Evolutionary conservation across 176 grass and related monocot species (phyloP).

Genomic region (Saccharum officinarum): DNA sequence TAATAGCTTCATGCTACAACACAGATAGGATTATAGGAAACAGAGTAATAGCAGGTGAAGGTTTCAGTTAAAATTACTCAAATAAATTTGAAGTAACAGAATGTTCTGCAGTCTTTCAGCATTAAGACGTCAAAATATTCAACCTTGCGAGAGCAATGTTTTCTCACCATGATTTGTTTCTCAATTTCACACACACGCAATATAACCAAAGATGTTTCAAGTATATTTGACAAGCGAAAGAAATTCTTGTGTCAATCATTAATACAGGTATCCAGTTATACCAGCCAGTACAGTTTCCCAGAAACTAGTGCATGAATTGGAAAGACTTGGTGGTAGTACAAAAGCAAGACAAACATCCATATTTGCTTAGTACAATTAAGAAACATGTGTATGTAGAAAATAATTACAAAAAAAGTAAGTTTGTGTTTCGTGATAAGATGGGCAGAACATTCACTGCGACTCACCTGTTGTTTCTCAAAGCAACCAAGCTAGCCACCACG

Average conservation of each 20-base stretch:
- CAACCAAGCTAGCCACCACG: conserved; percentile 93
- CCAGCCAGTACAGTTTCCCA: not conserved
- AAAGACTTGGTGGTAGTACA: not conserved
- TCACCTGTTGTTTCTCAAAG: conserved; percentile 90
- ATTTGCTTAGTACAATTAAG: not conserved
- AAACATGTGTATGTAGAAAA: not conserved
- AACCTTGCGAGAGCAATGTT: not conserved
- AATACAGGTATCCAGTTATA: not conserved
- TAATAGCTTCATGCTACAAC: not conserved
- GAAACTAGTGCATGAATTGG: not conserved
- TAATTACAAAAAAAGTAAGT: conserved; percentile 5
- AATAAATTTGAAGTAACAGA: not conserved
- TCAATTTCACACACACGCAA: conserved; percentile 14
- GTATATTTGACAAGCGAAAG: not conserved
- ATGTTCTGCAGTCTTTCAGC: not conserved
- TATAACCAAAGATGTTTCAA: not conserved
- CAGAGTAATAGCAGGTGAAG: not conserved
- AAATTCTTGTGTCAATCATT: not conserved
- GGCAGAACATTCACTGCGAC: conserved; percentile 4
- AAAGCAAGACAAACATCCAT: not conserved
- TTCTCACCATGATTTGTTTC: not conserved
- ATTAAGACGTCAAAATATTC: not conserved
- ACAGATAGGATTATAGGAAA: not conserved
- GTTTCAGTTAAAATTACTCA: not conserved
- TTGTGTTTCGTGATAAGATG: not conserved